A percentile compares a stretch with the other conserved stretches of the same genome.
These are phyloP conservation scores for Brasenia schreberi DNA, from an alignment of 164 flowering plant genomes.

Conservation along the genomic window DNA sequence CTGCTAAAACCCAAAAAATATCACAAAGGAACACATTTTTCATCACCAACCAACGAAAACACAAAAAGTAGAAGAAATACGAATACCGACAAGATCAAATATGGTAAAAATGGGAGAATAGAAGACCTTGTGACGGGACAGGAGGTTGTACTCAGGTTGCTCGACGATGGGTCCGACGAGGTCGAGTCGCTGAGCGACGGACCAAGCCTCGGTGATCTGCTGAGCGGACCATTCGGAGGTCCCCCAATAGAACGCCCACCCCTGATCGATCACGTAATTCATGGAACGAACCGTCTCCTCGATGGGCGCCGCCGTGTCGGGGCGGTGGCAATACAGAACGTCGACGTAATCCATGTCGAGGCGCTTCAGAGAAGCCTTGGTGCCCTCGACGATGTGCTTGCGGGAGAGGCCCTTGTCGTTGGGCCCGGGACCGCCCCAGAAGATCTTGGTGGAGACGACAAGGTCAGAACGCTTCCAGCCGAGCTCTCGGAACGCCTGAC, in stretches of 20 bases:
- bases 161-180: constrained; percentile 89
- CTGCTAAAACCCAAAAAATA: neutral
- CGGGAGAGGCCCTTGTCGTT: constrained; percentile 88
- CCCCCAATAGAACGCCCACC: constrained; percentile 99
- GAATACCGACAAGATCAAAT: neutral
- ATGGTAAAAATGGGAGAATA: neutral
- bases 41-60: neutral
- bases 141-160: constrained; percentile 93
- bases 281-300: constrained; percentile 99
- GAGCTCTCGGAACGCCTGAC: constrained; percentile 90
- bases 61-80: neutral
- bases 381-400: constrained; percentile 87
- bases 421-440: constrained; percentile 95
- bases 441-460: constrained; percentile 93
- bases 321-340: constrained; percentile 79
- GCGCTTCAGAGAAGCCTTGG: constrained; percentile 72
- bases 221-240: constrained; percentile 99
- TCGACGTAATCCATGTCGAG: constrained; percentile 96
- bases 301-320: constrained; percentile 69
- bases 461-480: constrained; percentile 94
- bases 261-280: constrained; percentile 90
- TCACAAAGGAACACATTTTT: no score
- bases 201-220: constrained; percentile 99
- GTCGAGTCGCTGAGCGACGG: constrained; percentile 62
- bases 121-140: constrained; percentile 75